Base-by-base conservation (phyloP, 1,284 basidiomycete genomes). In the Leccinum variabile region DNA sequence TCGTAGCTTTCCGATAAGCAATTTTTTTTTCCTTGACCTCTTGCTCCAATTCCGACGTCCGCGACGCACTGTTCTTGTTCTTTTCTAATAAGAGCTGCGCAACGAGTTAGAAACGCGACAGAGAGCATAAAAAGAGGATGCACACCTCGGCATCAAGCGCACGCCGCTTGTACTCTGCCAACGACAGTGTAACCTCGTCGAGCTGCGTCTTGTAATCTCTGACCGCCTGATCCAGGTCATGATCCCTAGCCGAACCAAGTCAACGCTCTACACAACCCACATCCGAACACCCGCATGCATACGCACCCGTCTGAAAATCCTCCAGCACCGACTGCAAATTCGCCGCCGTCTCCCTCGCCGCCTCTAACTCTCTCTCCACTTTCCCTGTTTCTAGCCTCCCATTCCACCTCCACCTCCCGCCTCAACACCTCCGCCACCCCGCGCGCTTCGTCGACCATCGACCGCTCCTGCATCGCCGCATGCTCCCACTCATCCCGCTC, bases 311-410 rank as follows among this genome's bases (percentile, higher is more conserved):
- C 79, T 98, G 95, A 76, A 99, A 98, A 76, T 99, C 97, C 73
- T 94, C 90, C 64, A 99, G 78, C 1, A 99, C 96, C 7, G 91
- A 89, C 75, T 98, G 94, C 61, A 99, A 77, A 75, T 98, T 97
- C 3, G 78, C 79, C 2, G 90, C 86, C 68, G 90, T 91, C 77
- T 92, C 88, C 62, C 81, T 82, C 71, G 98, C 95, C 14, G 79
- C 76, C 59, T 87, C 84, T 32, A 91, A 77, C 59, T 89, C 85
- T 0, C 76, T 89, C 85, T 0, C 76, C 78, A n/a, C 76, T 75
- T 3, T 87, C 81, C 63, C 80, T 77, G 60, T 84, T 82, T 65
- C 84, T 76, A 33, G 81, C 81, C 59, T 84, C 84, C 60, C 82
- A 77, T 65, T 90, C 88, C 8, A 88, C 77, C 63, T 90, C 87